A percentile compares a stretch with the other conserved stretches of the same genome.
Conservation (phyloP, 441 rosid species). For the Gossypium schwendimanii region DNA sequence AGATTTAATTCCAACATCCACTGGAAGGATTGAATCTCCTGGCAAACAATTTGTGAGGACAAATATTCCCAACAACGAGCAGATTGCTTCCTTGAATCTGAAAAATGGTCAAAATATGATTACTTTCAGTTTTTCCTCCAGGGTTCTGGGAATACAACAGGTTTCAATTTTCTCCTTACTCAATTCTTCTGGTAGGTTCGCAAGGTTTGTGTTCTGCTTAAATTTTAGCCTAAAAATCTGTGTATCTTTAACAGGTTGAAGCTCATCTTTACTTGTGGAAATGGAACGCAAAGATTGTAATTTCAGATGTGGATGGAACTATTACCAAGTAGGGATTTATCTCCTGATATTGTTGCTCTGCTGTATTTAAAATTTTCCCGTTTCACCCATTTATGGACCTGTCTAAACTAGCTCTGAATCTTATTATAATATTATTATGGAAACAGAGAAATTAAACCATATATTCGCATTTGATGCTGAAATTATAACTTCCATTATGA, state of each 20-base stretch:
- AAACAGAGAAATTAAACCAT: background rate
- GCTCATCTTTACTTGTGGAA: conserved; percentile 86
- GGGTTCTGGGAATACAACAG: conserved; percentile 86
- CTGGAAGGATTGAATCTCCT: conserved; percentile 40
- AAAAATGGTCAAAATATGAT: conserved; percentile 82
- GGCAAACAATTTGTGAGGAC: conserved; percentile 63
- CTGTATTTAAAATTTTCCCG: background rate
- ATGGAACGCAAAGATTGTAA: conserved; percentile 81
- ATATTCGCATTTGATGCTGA: background rate
- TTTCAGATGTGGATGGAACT: conserved; percentile 92
- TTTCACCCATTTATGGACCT: background rate
- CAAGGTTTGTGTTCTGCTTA: background rate
- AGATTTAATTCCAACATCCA: conserved; percentile 25
- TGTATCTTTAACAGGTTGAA: conserved; percentile 51
- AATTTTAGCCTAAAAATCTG: conserved; percentile 15
- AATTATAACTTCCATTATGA: background rate
- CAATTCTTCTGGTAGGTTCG: background rate
- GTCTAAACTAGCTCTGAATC: background rate
- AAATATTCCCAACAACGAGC: conserved; percentile 74
- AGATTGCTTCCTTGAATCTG: conserved; percentile 74
- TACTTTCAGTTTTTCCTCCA: conserved; percentile 81
- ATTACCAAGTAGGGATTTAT: conserved; percentile 60
- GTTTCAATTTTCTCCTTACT: conserved; percentile 27
- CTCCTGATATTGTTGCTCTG: background rate
- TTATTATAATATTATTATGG: background rate